Conservation (phyloP, 2,329 filamentous ascomycete genomes). For the Fusarium sp. region DNA sequence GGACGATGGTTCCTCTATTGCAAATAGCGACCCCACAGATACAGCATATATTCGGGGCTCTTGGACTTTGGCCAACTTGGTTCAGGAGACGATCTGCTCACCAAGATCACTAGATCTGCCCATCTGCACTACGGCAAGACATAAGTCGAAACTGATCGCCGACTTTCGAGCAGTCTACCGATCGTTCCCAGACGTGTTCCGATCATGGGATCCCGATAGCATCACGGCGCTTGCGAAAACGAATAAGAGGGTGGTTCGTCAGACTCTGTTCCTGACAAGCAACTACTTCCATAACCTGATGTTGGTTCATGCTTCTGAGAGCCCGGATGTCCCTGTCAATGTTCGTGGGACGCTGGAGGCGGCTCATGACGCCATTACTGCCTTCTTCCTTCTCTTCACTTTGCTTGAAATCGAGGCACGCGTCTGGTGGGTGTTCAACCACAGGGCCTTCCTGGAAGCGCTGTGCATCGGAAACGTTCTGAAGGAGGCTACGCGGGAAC, state of each 20-base stretch:
- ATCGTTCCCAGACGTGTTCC: conserved; percentile 78
- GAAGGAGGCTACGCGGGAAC: conserved; percentile 63
- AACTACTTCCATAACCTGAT: conserved; percentile 88
- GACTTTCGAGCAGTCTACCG: conserved; percentile 79
- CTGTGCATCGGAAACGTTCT: conserved; percentile 74
- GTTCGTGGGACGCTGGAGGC: conserved; percentile 78
- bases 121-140: conserved; percentile 74
- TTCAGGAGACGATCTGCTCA: conserved; percentile 81
- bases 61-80: conserved; percentile 82
- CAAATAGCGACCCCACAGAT: conserved; percentile 72
- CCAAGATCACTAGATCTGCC: conserved; percentile 80
- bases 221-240: conserved; percentile 68
- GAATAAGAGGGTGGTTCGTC: conserved; percentile 76
- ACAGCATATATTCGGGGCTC: conserved; percentile 80
- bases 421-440: conserved; percentile 89
- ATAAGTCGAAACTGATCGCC: conserved; percentile 77
- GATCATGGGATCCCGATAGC: conserved; percentile 73
- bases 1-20: conserved; percentile 70
- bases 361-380: conserved; percentile 78
- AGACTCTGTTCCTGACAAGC: conserved; percentile 82
- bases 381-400: conserved; percentile 80
- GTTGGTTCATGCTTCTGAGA: conserved; percentile 80
- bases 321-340: conserved; percentile 73
- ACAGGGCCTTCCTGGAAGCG: conserved; percentile 82
- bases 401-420: conserved; percentile 78